These are phyloP conservation scores for Vicia sativa DNA, from an alignment of 306 rosid species.

Conservation along the genomic window DNA sequence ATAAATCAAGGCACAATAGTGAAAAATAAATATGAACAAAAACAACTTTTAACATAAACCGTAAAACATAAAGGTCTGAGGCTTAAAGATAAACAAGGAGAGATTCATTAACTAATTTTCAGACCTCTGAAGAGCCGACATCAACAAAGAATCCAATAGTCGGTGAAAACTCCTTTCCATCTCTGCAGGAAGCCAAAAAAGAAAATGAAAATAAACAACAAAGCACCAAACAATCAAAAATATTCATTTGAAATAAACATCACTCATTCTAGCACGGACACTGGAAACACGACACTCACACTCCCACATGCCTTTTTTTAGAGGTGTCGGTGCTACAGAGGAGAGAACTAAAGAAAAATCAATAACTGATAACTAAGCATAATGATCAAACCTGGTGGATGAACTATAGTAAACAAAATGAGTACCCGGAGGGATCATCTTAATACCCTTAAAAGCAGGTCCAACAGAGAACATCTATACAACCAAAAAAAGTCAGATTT, in stretches of 20 bases:
- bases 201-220: conserved; percentile 3
- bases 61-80: neutral
- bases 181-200: conserved; percentile 51
- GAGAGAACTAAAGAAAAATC: neutral
- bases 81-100: conserved; percentile 1
- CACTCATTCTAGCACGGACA: neutral
- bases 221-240: conserved; percentile 25
- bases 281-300: no score
- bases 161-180: conserved; percentile 83
- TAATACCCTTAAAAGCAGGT: conserved; percentile 82
- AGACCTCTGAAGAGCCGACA: conserved; percentile 68
- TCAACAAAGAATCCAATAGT: conserved; percentile 69
- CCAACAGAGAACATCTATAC: conserved; percentile 73
- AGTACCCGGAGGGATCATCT: conserved; percentile 92
- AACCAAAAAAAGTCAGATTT: neutral
- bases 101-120: conserved; percentile 24
- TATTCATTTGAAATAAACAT: conserved; percentile 5
- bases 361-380: neutral
- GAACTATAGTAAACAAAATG: conserved; percentile 90
- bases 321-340: no score
- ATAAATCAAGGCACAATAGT: no score
- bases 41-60: neutral
- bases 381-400: conserved; percentile 68
- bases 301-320: no score
- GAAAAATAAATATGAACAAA: no score